Percentiles rank a stretch among this genome's conserved stretches.
phyloP scores from a whole-genome alignment of 139 green algal genomes.

The Coelastrella sp. region DNA sequence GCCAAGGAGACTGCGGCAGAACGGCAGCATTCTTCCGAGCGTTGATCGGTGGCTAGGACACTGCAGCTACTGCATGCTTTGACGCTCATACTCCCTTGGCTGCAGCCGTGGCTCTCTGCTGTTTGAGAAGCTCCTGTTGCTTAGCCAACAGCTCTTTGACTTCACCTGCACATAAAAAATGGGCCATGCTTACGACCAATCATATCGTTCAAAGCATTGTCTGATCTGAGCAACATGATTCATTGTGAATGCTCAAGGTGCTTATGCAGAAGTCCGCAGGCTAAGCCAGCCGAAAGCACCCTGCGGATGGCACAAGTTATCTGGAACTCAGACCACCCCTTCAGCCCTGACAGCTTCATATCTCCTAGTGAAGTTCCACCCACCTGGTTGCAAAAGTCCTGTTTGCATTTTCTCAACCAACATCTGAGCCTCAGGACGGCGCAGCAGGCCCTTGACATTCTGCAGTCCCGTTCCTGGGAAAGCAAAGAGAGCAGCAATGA shows the following conservation, averaged over 20 bases:
- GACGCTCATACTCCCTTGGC: neutral
- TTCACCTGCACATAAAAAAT: slow-evolving; percentile 55
- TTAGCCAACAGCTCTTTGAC: slow-evolving; percentile 62
- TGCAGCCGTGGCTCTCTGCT: neutral
- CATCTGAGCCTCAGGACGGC: slow-evolving; percentile 88
- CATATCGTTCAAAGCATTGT: neutral
- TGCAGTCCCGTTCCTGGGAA: slow-evolving; percentile 86
- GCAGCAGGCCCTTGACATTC: slow-evolving; percentile 94
- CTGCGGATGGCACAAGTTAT: neutral
- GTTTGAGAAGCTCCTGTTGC: slow-evolving; percentile 9
- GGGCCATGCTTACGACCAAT: neutral
- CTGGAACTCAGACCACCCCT: neutral
- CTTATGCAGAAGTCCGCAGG: neutral
- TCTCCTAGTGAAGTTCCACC: too few relatives aligned
- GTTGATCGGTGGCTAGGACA: too few relatives aligned
- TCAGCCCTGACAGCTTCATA: neutral
- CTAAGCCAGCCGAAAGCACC: neutral
- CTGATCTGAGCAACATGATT: neutral
- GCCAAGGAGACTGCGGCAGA: too few relatives aligned
- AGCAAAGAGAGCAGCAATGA: neutral
- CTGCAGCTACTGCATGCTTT: too few relatives aligned
- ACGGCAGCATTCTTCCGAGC: too few relatives aligned
- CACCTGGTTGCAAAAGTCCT: slow-evolving; percentile 84
- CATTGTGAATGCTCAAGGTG: neutral
- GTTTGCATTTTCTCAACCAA: slow-evolving; percentile 97